Evolutionary conservation across 805 yeast genomes (phyloP), one percentile per base, ranked within the genome.

Genomic region (Maudiozyma saulgeensis): DNA sequence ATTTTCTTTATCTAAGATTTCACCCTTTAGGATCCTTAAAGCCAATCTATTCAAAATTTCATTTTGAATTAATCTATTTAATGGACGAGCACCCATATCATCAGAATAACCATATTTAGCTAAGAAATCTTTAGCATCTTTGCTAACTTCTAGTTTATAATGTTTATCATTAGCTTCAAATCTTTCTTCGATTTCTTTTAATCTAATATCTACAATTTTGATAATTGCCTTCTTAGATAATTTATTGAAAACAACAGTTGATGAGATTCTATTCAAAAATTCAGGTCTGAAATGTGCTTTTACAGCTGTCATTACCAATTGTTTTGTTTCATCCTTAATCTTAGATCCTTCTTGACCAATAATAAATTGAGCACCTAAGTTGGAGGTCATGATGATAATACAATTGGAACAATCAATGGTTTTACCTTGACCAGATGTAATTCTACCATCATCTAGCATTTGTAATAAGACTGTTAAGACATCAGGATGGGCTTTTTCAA

Each of bases 401-500:
- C 89, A 78, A 68, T 93, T 93, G 45, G 96, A 84, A 56, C 96
- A 91, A 71, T 90, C 90, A 59, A 93, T 84, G 38, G 88, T 81
- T 61, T 91, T 90, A 63, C 99, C 99, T 63, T 86, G 88, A 48
- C 96, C 87, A 16, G 96, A 85, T 15, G 97, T 88, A 53, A 93
- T 82, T 69, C 96, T 82, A 64, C 99, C 99, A 69, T 93, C 99
- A 63, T 93, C 99, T 53, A 93, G 74, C 71, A 93, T 80, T 69
- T 93, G 99, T 57, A 93, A 75, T 61, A 93, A 74, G 19, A 93
- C 84, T 8, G 96, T 93, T 63, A 91, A 74, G 2, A 93, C 99
- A 66, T 91, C 98, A 1, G 99, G 99, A 6, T 96, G 96, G 16
- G 99, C 99, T 70, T 93, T 93, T 66, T 93, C 99, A 49, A 93